A percentile compares a stretch with the other conserved stretches of the same genome.
Evolutionary conservation across 2,329 filamentous ascomycete species (phyloP).

Genomic region (Penicillium sp.): DNA sequence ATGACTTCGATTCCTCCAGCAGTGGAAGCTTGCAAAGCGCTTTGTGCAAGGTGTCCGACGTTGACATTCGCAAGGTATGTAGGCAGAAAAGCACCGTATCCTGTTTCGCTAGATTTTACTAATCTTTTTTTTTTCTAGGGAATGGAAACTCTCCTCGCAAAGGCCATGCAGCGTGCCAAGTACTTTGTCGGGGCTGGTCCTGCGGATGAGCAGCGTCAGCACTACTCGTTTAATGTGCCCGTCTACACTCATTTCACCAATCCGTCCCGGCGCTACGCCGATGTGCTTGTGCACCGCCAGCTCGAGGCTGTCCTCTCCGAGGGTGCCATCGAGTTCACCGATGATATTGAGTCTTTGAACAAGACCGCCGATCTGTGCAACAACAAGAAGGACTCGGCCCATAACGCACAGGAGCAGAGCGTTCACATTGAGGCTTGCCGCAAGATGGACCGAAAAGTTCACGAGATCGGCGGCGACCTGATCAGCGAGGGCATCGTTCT

Average conservation of each 20-base stretch:
- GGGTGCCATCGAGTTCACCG: conserved; percentile 79
- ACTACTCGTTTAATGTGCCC: conserved; percentile 91
- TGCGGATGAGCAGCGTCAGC: conserved; percentile 74
- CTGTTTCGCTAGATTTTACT: conserved; percentile 7
- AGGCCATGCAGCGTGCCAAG: conserved; percentile 95
- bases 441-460: conserved; percentile 88
- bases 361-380: conserved; percentile 97
- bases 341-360: conserved; percentile 83
- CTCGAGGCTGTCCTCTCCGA: conserved; percentile 84
- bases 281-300: conserved; percentile 94
- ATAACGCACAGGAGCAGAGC: conserved; percentile 97
- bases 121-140: conserved; percentile 54
- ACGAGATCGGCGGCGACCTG: conserved; percentile 85
- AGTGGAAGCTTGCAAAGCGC: conserved; percentile 93
- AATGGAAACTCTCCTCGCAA: conserved; percentile 94
- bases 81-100: not conserved
- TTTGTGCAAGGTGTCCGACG: conserved; percentile 88
- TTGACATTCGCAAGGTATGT: conserved; percentile 76
- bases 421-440: conserved; percentile 98
- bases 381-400: conserved; percentile 98
- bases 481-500: conserved; percentile 95
- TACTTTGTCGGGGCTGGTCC: conserved; percentile 88
- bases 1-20: conserved; percentile 85
- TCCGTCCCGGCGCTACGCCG: conserved; percentile 90
- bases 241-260: conserved; percentile 98